Conservation (phyloP, 768 basidiomycete genomes). For the Tricholoma terreum region DNA sequence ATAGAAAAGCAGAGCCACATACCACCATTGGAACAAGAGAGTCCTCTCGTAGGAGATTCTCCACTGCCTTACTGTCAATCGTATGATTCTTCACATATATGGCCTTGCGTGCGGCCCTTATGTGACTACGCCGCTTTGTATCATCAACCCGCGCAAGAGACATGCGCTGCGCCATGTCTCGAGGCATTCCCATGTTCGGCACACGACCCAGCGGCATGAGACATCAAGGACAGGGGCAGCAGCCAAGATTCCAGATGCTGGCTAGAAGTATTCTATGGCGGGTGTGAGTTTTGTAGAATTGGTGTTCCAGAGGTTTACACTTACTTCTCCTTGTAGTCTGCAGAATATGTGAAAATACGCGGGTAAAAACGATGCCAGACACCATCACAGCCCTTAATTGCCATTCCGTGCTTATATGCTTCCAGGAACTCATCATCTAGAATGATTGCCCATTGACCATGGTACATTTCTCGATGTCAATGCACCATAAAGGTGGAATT, state of each 20-base stretch:
- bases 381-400: conserved; percentile 18
- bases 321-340: conserved; percentile 30
- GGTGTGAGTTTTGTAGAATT: neutral
- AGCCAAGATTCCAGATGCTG: conserved; percentile 6
- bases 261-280: conserved; percentile 16
- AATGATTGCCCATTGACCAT: conserved; percentile 21
- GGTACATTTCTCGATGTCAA: conserved; percentile 25
- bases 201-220: conserved; percentile 4
- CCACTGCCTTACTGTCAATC: conserved; percentile 23
- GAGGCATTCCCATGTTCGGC: conserved; percentile 1
- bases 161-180: neutral
- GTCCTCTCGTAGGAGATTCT: conserved; percentile 19
- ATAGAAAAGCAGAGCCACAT: neutral
- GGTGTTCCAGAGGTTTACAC: neutral
- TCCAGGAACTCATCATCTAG: conserved; percentile 20
- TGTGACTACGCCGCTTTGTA: conserved; percentile 1
- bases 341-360: conserved; percentile 25
- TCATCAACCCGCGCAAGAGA: conserved; percentile 7
- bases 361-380: conserved; percentile 18
- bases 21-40: conserved; percentile 9
- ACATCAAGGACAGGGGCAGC: conserved; percentile 17
- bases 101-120: conserved; percentile 14
- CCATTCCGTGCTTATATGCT: conserved; percentile 20
- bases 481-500: conserved; percentile 5
- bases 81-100: conserved; percentile 25